phyloP scores from a whole-genome alignment of 2,329 filamentous ascomycete genomes.

The Leptosphaerulina australis region DNA sequence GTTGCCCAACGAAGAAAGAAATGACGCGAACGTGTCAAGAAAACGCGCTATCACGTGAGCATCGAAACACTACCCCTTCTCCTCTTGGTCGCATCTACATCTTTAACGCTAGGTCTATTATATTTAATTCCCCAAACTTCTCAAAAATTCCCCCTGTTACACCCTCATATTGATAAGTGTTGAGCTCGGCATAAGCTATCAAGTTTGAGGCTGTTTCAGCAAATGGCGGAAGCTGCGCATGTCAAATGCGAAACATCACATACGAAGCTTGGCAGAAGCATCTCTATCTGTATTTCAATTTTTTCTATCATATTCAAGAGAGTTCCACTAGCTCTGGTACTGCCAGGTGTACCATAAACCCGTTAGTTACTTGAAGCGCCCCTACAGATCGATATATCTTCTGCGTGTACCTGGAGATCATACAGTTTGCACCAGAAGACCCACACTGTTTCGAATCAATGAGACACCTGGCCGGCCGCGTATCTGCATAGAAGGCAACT shows the following conservation, averaged over 20 bases:
- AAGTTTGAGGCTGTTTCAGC: constrained; percentile 16
- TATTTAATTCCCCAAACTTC: neutral
- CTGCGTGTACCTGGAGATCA: neutral
- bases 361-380: no score
- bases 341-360: no score
- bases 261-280: neutral
- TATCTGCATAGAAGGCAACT: neutral
- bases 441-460: constrained; percentile 11
- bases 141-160: neutral
- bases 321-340: no score
- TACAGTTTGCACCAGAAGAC: neutral
- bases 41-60: constrained; percentile 9
- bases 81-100: neutral
- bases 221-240: constrained; percentile 2
- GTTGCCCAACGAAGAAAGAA: neutral
- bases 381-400: neutral
- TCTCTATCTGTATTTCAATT: no score
- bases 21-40: neutral
- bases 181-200: constrained; percentile 7
- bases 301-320: no score
- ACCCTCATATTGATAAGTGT: neutral
- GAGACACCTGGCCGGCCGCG: neutral
- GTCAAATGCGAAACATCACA: neutral
- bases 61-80: neutral
- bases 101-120: no score